Percentiles rank a stretch among this genome's conserved stretches.
Conservation (phyloP, 495 filamentous ascomycete species). For the Recurvomyces mirabilis region DNA sequence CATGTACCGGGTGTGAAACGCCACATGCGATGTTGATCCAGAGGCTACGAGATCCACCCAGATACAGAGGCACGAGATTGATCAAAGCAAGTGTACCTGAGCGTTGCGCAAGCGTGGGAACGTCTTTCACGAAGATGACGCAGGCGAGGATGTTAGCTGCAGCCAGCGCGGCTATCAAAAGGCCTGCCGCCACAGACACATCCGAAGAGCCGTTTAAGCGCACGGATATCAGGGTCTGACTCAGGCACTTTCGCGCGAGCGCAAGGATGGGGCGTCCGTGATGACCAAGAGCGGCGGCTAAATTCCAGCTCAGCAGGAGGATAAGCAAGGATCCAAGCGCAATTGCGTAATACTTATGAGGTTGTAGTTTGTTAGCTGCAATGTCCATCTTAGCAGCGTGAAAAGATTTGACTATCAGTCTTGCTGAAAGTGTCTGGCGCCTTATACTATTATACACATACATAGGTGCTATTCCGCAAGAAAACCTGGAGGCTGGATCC, state of each 20-base stretch:
- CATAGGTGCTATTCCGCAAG: no score
- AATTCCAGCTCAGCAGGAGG: background rate
- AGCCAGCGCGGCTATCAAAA: background rate
- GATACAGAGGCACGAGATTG: background rate
- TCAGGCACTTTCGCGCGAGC: conserved; percentile 1
- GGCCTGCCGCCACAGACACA: background rate
- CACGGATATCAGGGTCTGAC: background rate
- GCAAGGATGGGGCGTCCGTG: background rate
- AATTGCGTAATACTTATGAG: no score
- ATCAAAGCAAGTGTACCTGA: background rate
- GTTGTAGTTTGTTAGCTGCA: no score
- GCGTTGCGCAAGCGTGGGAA: background rate
- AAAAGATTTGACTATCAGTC: no score
- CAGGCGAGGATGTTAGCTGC: background rate
- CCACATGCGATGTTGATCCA: background rate
- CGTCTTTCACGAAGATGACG: background rate
- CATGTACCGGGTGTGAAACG: background rate
- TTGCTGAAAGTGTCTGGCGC: no score
- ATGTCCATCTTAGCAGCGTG: no score
- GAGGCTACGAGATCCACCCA: background rate
- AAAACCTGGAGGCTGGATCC: no score
- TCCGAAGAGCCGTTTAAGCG: conserved; percentile 2
- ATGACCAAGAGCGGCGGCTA: background rate
- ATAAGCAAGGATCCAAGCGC: background rate
- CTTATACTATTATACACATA: no score